These are phyloP conservation scores for Boletellus emodensis DNA, from an alignment of 768 basidiomycete genomes.

Conservation along the genomic window DNA sequence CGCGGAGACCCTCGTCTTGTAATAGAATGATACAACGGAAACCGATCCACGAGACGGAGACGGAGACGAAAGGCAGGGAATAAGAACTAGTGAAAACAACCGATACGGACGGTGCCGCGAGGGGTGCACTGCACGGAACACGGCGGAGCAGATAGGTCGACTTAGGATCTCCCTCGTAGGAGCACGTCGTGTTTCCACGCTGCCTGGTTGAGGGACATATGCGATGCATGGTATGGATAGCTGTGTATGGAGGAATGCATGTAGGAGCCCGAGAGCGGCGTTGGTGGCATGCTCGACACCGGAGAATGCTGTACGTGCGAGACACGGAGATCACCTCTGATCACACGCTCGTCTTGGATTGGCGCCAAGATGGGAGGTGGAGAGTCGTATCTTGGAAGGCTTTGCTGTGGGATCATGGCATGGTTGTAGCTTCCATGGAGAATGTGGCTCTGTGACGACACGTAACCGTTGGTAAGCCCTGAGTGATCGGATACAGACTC, in stretches of 20 bases:
- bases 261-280: conserved; percentile 35
- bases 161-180: conserved; percentile 34
- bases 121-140: conserved; percentile 1
- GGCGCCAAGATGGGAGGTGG: conserved; percentile 57
- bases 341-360: conserved; percentile 41
- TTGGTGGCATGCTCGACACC: conserved; percentile 29
- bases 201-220: conserved; percentile 35
- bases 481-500: conserved; percentile 31
- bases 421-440: conserved; percentile 24
- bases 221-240: conserved; percentile 40
- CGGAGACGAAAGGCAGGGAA: conserved; percentile 10
- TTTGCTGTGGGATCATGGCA: conserved; percentile 20
- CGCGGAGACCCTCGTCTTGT: conserved; percentile 3
- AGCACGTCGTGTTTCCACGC: conserved; percentile 46
- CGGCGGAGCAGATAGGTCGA: background rate
- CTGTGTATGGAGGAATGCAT: conserved; percentile 39
- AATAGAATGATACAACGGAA: conserved; percentile 22
- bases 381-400: conserved; percentile 40
- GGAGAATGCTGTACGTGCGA: conserved; percentile 32
- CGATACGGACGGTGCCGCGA: background rate
- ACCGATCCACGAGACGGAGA: conserved; percentile 17
- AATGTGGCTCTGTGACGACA: conserved; percentile 28
- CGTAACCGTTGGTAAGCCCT: conserved; percentile 30
- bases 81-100: background rate
- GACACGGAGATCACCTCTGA: conserved; percentile 28